Evolutionary conservation across 1,284 basidiomycete genomes (phyloP).

Genomic region (Marasmius oreades): DNA sequence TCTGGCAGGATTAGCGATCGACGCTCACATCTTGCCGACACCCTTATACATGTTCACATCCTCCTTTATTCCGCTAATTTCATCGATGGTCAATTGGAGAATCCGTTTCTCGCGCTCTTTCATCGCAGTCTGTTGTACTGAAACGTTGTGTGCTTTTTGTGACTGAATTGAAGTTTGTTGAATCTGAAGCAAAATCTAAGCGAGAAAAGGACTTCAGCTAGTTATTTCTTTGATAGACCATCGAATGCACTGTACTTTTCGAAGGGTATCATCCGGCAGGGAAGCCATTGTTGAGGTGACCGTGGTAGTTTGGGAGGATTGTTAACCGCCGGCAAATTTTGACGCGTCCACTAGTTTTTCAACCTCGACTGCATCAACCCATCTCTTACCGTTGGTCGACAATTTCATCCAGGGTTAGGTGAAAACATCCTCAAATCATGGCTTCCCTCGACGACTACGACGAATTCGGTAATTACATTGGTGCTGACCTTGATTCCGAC

Average conservation of each 20-base stretch:
- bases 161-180: constrained; percentile 83
- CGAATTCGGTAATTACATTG: constrained; percentile 95
- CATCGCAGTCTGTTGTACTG: constrained; percentile 66
- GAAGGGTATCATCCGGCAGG: constrained; percentile 82
- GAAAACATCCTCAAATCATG: constrained; percentile 39
- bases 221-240: constrained; percentile 12
- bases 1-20: neutral
- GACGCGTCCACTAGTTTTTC: neutral
- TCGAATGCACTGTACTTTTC: constrained; percentile 53
- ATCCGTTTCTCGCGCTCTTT: constrained; percentile 88
- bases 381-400: neutral
- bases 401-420: neutral
- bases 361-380: neutral
- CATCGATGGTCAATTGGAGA: constrained; percentile 81
- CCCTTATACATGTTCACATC: constrained; percentile 84
- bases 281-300: constrained; percentile 56
- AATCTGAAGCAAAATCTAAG: constrained; percentile 85
- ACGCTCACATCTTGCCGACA: constrained; percentile 84
- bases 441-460: constrained; percentile 84
- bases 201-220: constrained; percentile 13
- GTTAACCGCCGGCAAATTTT: neutral
- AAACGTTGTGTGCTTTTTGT: constrained; percentile 69
- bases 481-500: constrained; percentile 88
- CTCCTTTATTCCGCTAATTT: constrained; percentile 61
- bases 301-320: neutral